Conservation (phyloP, 2,329 filamentous ascomycete species). For the Penicillium nordicum region DNA sequence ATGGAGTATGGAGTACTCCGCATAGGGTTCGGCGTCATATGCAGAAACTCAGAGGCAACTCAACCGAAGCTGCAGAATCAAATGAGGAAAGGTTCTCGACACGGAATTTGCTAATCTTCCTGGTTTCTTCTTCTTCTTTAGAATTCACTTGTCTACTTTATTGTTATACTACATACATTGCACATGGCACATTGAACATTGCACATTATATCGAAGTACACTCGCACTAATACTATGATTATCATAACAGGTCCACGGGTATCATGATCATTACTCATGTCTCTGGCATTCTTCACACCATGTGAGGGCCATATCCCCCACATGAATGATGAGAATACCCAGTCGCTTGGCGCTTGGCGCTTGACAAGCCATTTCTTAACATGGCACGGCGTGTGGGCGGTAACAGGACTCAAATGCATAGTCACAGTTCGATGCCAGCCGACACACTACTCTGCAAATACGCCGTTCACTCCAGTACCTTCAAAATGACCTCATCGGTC, state of each 20-base stretch:
- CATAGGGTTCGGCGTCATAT: background rate
- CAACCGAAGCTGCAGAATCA: constrained; percentile 2
- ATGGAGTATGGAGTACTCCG: background rate
- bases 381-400: background rate
- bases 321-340: background rate
- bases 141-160: background rate
- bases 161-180: background rate
- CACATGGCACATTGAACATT: background rate
- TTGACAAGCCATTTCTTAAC: background rate
- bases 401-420: background rate
- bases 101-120: background rate
- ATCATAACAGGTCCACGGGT: background rate
- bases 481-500: background rate
- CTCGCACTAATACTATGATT: background rate
- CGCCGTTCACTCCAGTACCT: background rate
- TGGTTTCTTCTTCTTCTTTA: background rate
- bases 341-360: background rate
- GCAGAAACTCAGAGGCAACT: constrained; percentile 2
- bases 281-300: background rate
- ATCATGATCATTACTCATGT: constrained; percentile 3
- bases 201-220: background rate
- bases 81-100: background rate
- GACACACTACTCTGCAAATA: background rate
- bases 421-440: background rate
- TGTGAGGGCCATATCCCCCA: background rate